Evolutionary conservation across 768 basidiomycete species (phyloP), one percentile per base, ranked within the genome.

Genomic region (Russula lepida): DNA sequence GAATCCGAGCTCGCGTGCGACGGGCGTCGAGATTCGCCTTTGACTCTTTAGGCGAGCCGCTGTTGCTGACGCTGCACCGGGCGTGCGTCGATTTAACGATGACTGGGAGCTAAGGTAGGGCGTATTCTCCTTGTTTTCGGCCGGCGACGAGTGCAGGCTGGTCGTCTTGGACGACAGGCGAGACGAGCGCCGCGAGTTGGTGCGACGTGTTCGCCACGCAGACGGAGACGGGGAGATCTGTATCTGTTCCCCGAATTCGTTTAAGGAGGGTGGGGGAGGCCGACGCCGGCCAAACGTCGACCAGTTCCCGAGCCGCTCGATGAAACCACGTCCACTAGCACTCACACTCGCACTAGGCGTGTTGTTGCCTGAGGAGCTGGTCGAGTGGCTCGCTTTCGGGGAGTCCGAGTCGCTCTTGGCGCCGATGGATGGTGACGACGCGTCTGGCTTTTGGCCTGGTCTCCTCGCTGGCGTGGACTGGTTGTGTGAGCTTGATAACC

Each of bases 211-310:
- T 58, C 59, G 66, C 48, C 66, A 54, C 30, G 66, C 68, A 33
- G 69, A 70, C 2, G 59, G 65, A 9, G 56, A 54, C 2, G 57
- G 61, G 4, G 51, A 62, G 6, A 53, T 30, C 21, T 56, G 59
- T 17, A 37, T 21, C 43, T 44, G 43, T 12, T 58, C 66, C 47
- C 69, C 62, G n/a, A 62, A 58, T 33, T 49, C 64, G 17, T 50
- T 62, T n/a, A 63, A 54, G 39, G 66, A 67, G 25, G 64, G 48
- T 5, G 58, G 37, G 17, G 61, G 66, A 11, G 60, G 66, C 8
- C 60, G 63, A 41, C 59, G 65, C 50, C 72, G 69, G 30, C 74
- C 74, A 67, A 75, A 76, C 13, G 74, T 75, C 27, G 74, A 68
- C 74, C 74, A 75, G 60, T 69, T 72, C 12, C 68, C 68, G n/a